phyloP scores from a whole-genome alignment of 2,329 filamentous ascomycete genomes.

The Verticillium alfalfae region DNA sequence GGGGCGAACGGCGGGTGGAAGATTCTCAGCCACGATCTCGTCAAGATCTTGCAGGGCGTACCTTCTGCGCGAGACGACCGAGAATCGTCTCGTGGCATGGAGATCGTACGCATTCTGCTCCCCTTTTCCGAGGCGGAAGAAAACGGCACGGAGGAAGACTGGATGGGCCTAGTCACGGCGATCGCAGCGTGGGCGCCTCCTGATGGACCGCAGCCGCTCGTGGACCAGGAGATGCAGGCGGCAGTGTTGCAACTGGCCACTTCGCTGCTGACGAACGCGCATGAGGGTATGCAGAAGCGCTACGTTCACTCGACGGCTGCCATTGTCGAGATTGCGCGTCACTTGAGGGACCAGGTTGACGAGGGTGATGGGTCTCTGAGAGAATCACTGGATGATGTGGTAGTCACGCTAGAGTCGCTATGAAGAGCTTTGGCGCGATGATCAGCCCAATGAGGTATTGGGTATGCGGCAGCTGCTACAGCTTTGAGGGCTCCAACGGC shows the following conservation, averaged over 20 bases:
- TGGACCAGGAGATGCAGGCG: constrained; percentile 43
- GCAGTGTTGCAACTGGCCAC: constrained; percentile 51
- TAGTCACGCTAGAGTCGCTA: constrained; percentile 19
- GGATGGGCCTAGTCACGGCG: constrained; percentile 50
- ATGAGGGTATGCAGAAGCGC: constrained; percentile 38
- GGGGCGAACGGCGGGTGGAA: constrained; percentile 49
- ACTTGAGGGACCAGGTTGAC: constrained; percentile 27
- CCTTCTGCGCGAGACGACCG: constrained; percentile 17
- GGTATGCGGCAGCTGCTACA: not conserved
- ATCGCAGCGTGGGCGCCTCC: constrained; percentile 43
- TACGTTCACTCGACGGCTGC: constrained; percentile 47
- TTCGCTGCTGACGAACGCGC: constrained; percentile 41
- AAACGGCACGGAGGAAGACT: constrained; percentile 41
- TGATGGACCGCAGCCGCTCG: constrained; percentile 14
- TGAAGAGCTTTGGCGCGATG: not conserved
- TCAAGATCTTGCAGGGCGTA: constrained; percentile 31
- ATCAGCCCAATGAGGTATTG: not conserved
- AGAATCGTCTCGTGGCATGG: constrained; percentile 42
- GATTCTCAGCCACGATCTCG: constrained; percentile 44
- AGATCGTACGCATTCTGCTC: constrained; percentile 51
- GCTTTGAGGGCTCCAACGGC: not conserved
- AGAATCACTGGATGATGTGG: constrained; percentile 41
- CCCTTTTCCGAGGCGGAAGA: constrained; percentile 42
- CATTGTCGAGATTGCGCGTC: constrained; percentile 40
- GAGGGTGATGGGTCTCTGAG: constrained; percentile 24